A percentile compares a stretch with the other conserved stretches of the same genome.
These are phyloP conservation scores for Syncephalastrum contaminatum DNA, from an alignment of 371 early-diverging fungal species.

Conservation along the genomic window DNA sequence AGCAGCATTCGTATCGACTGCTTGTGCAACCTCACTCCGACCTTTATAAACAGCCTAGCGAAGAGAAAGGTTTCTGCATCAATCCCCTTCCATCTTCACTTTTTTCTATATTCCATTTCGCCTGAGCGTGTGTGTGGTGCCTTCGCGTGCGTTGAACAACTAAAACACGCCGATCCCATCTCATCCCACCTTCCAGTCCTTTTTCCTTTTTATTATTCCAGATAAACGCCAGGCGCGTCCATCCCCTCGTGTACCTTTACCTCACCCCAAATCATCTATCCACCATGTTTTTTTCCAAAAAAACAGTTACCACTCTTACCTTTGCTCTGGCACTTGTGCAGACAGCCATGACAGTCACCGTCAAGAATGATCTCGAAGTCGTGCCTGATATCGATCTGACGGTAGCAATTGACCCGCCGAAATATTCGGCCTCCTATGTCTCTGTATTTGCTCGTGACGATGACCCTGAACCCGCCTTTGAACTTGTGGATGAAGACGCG, in stretches of 20 bases:
- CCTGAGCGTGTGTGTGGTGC: too few relatives aligned
- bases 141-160: too few relatives aligned
- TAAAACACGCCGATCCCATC: too few relatives aligned
- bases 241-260: constrained; percentile 4
- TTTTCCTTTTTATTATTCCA: background rate
- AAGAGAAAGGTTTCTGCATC: background rate
- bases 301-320: background rate
- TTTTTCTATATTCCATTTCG: background rate
- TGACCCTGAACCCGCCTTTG: constrained; percentile 29
- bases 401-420: background rate
- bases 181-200: constrained; percentile 4
- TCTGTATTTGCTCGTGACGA: constrained; percentile 28
- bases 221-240: constrained; percentile 6
- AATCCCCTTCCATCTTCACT: background rate
- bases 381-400: constrained; percentile 8
- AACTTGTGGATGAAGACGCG: constrained; percentile 15
- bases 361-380: constrained; percentile 9
- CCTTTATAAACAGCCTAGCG: constrained; percentile 11
- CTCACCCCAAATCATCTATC: background rate
- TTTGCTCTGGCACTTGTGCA: background rate
- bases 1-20: background rate
- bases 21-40: constrained; percentile 6
- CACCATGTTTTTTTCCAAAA: too few relatives aligned
- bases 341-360: too few relatives aligned
- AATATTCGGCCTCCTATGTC: constrained; percentile 17